Conservation (phyloP, 257 asterid genomes). For the Buddleja alternifolia region DNA sequence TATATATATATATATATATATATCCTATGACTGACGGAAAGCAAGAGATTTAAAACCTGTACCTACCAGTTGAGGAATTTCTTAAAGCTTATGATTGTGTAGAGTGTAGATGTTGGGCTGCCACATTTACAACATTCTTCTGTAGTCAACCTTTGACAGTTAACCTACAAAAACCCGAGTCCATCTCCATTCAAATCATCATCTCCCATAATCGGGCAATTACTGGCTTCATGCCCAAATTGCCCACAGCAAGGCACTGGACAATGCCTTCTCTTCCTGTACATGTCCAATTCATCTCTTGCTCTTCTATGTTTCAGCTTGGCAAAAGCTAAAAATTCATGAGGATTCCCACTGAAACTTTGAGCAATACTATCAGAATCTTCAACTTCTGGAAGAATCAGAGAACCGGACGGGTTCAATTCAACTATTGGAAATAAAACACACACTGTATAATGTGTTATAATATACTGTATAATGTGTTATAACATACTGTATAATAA, state of each 20-base stretch:
- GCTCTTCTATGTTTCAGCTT: conserved; percentile 48
- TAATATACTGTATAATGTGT: too few species aligned
- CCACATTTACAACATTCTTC: conserved; percentile 12
- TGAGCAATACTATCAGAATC: conserved; percentile 58
- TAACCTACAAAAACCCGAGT: conserved; percentile 47
- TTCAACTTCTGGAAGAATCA: conserved; percentile 56
- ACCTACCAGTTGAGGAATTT: conserved; percentile 6
- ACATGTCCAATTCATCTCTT: conserved; percentile 53
- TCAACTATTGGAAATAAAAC: too few species aligned
- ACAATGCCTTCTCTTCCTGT: conserved; percentile 51
- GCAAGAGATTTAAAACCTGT: conserved; percentile 1
- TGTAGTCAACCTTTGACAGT: neutral
- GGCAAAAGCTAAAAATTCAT: conserved; percentile 36
- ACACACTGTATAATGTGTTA: too few species aligned
- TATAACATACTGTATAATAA: too few species aligned
- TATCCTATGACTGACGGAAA: neutral
- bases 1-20: too few species aligned
- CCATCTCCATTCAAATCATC: conserved; percentile 46
- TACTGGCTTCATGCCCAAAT: conserved; percentile 48
- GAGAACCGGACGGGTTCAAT: conserved; percentile 51
- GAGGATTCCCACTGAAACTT: conserved; percentile 39
- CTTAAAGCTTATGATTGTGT: neutral
- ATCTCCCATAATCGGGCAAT: conserved; percentile 49
- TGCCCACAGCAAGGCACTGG: conserved; percentile 51
- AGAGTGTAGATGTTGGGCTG: neutral